Conservation (phyloP, 164 flowering plant species). For the Buxus sempervirens region DNA sequence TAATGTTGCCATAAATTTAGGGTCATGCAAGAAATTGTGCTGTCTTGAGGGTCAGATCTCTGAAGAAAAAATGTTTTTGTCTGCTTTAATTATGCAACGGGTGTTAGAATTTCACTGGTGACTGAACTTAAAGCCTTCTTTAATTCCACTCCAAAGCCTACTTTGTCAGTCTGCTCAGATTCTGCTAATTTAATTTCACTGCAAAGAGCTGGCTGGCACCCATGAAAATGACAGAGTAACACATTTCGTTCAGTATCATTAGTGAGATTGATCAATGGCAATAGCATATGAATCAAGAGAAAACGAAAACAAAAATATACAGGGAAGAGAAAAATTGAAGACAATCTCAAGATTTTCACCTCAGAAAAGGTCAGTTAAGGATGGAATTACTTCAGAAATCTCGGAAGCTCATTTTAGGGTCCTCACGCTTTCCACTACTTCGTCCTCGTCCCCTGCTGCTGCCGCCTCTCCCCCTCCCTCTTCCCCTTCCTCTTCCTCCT, state of each 20-base stretch:
- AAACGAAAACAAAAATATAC: too few species aligned
- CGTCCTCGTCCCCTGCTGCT: conserved; percentile 54
- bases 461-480: conserved; percentile 38
- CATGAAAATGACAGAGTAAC: too few species aligned
- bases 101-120: too few species aligned
- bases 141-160: too few species aligned
- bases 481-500: conserved; percentile 59
- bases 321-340: too few species aligned
- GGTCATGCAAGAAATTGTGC: too few species aligned
- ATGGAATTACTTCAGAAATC: conserved; percentile 54
- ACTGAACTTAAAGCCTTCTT: too few species aligned
- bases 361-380: neutral
- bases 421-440: conserved; percentile 39
- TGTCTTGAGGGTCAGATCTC: too few species aligned
- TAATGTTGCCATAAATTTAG: too few species aligned
- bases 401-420: conserved; percentile 90
- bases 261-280: neutral
- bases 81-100: too few species aligned
- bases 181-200: neutral
- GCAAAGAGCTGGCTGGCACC: neutral
- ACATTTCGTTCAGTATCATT: neutral
- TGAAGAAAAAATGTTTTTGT: too few species aligned
- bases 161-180: too few species aligned
- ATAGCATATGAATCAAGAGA: neutral
- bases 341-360: neutral